Conservation (phyloP, 2,329 filamentous ascomycete genomes). For the Mycocentrospora acerina region DNA sequence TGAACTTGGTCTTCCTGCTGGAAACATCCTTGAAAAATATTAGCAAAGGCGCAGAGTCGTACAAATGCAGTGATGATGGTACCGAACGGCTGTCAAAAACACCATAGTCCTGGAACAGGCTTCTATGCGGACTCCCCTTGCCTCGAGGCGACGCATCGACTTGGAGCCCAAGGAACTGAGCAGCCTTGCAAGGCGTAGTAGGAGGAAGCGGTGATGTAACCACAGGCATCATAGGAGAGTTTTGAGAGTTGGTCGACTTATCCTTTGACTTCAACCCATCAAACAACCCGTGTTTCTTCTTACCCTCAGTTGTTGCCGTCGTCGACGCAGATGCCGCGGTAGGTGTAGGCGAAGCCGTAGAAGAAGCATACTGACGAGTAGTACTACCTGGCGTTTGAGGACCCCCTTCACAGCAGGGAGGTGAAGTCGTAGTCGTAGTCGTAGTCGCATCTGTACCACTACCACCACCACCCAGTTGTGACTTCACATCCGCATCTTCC, state of each 20-base stretch:
- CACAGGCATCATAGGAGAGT: constrained; percentile 5
- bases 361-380: neutral
- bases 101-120: constrained; percentile 2
- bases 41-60: constrained; percentile 2
- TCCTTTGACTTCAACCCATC: constrained; percentile 13
- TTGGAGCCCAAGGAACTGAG: constrained; percentile 20
- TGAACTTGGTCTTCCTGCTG: constrained; percentile 7
- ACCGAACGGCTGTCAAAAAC: constrained; percentile 5
- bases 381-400: constrained; percentile 1
- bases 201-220: constrained; percentile 17
- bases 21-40: constrained; percentile 3
- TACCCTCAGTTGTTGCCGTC: constrained; percentile 6
- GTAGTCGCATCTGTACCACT: too few relatives aligned
- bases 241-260: constrained; percentile 8
- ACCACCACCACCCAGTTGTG: too few relatives aligned
- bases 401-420: too few relatives aligned
- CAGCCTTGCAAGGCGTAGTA: constrained; percentile 23
- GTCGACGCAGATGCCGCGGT: constrained; percentile 3
- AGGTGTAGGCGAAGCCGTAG: constrained; percentile 4
- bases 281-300: constrained; percentile 21
- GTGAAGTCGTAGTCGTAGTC: neutral
- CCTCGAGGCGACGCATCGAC: neutral
- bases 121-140: constrained; percentile 1
- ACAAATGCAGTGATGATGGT: constrained; percentile 5
- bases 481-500: neutral